Percentiles rank a stretch among this genome's conserved stretches.
Conservation (phyloP, 2,329 filamentous ascomycete species). For the Trichophyton equinum region DNA sequence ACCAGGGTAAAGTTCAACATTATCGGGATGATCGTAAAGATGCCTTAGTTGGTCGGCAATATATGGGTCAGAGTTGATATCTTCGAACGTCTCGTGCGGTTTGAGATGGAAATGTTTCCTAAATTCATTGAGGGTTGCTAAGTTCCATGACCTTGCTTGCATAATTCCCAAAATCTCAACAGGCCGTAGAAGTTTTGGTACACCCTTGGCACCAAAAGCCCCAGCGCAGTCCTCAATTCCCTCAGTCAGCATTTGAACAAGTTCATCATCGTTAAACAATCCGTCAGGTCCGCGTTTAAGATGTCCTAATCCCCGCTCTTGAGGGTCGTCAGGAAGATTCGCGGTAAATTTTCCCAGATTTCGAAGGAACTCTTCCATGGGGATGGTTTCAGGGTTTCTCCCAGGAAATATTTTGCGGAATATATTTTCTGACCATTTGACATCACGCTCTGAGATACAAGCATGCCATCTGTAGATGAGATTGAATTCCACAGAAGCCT, state of each 20-base stretch:
- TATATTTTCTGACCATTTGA: slow-evolving; percentile 57
- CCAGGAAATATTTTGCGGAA: slow-evolving; percentile 31
- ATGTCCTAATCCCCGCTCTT: slow-evolving; percentile 48
- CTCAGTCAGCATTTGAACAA: slow-evolving; percentile 50
- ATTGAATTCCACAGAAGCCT: slow-evolving; percentile 42
- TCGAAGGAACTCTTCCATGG: slow-evolving; percentile 28
- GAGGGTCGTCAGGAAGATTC: slow-evolving; percentile 47
- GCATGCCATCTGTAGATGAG: slow-evolving; percentile 48
- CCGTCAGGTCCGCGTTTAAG: slow-evolving; percentile 49
- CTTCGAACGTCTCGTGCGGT: slow-evolving; percentile 45
- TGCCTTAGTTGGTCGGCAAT: slow-evolving; percentile 44
- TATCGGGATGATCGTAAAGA: slow-evolving; percentile 52
- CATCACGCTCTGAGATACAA: slow-evolving; percentile 54
- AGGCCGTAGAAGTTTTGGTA: slow-evolving; percentile 58
- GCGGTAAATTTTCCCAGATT: slow-evolving; percentile 45
- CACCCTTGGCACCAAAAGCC: slow-evolving; percentile 56
- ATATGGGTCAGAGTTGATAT: slow-evolving; percentile 46
- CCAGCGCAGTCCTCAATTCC: slow-evolving; percentile 58
- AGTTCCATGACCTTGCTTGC: slow-evolving; percentile 56
- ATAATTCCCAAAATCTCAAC: slow-evolving; percentile 70
- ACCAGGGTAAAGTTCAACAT: slow-evolving; percentile 58
- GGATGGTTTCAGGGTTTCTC: slow-evolving; percentile 16
- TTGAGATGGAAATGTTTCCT: slow-evolving; percentile 50
- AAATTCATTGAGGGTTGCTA: slow-evolving; percentile 41
- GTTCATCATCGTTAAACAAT: slow-evolving; percentile 54